Evolutionary conservation across 2,329 filamentous ascomycete genomes (phyloP).

Genomic region (Epichloe baconii): DNA sequence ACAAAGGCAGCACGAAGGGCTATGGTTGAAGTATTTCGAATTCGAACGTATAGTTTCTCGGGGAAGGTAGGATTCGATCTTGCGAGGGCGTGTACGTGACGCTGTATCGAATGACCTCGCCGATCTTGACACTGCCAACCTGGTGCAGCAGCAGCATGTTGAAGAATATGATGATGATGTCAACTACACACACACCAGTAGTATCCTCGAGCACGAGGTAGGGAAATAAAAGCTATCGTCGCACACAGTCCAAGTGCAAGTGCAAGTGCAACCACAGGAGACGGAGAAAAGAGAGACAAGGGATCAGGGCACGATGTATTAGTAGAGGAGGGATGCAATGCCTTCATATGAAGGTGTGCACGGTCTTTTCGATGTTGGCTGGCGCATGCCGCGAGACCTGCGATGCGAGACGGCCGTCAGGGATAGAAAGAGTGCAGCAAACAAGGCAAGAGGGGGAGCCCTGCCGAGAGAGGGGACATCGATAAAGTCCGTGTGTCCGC

Average conservation of each 20-base stretch:
- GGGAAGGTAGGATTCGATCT: slow-evolving; percentile 83
- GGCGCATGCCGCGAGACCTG: not conserved
- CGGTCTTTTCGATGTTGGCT: not conserved
- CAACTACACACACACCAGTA: not conserved
- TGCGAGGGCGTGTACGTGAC: slow-evolving; percentile 81
- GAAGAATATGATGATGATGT: not conserved
- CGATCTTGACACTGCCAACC: slow-evolving; percentile 80
- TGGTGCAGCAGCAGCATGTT: slow-evolving; percentile 88
- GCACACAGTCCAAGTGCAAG: too few species aligned
- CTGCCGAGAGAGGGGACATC: too few species aligned
- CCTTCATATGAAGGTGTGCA: not conserved
- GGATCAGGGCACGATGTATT: not conserved
- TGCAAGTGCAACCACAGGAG: too few species aligned
- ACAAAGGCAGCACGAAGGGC: slow-evolving; percentile 90
- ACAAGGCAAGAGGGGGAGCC: too few species aligned
- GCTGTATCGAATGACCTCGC: slow-evolving; percentile 84
- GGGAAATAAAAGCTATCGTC: too few species aligned
- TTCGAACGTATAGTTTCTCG: slow-evolving; percentile 64
- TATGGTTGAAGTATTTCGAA: slow-evolving; percentile 85
- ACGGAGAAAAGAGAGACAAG: not conserved
- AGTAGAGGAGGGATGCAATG: not conserved
- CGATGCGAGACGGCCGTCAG: not conserved
- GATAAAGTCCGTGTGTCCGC: too few species aligned
- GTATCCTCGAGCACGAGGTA: not conserved
- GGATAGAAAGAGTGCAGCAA: too few species aligned